Evolutionary conservation across 352 stramenopile species (phyloP), one percentile per base, ranked within the genome.

Genomic region (Globisporangium okanoganense): DNA sequence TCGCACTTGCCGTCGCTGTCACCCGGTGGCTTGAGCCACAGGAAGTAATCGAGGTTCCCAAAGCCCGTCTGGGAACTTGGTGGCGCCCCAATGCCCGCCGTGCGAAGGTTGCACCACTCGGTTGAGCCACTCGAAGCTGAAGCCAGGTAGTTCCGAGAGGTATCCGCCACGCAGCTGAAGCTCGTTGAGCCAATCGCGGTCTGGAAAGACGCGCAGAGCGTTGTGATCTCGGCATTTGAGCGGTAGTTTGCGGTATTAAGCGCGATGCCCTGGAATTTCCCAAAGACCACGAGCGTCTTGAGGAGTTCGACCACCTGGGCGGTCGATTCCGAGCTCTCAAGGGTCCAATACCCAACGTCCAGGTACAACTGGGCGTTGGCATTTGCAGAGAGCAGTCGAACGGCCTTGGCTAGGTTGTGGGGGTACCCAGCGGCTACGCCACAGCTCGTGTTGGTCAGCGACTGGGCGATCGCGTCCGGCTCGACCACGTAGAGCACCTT

Each of bases 161-260:
- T 89, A 61, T 92, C 82, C 10, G 88, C 64, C 40, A 89, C 71
- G 53, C 82, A 92, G 14, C 67, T 71, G 52, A 82, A 71, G 10
- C 67, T 66, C 1, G 43, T 78, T 12, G 69, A 80, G 16, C 74
- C 72, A 54, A 77, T 78, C 10, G 76, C 70, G 12, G 56, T 74
- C 55, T 84, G 73, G 67, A 87, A 89, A 9, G 63, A 85, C n/a
- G 47, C 61, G 59, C 82, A 92, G 31, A 83, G 69, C 16, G 48
- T 68, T 7, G 65, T 56, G 20, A 83, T 72, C 58, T 87, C 76
- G n/a, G 74, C 66, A 9, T 56, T 88, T 0, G 68, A 75, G 5
- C 79, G 71, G 69, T 92, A 88, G 68, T 91, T 91, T 16, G 78
- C 86, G 44, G 81, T 90, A 63, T 90, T 90, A 61, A 90, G 75